Percentiles rank a stretch among this genome's conserved stretches.
Conservation (phyloP, 2,329 filamentous ascomycete species). For the Ophiostoma sp. region DNA sequence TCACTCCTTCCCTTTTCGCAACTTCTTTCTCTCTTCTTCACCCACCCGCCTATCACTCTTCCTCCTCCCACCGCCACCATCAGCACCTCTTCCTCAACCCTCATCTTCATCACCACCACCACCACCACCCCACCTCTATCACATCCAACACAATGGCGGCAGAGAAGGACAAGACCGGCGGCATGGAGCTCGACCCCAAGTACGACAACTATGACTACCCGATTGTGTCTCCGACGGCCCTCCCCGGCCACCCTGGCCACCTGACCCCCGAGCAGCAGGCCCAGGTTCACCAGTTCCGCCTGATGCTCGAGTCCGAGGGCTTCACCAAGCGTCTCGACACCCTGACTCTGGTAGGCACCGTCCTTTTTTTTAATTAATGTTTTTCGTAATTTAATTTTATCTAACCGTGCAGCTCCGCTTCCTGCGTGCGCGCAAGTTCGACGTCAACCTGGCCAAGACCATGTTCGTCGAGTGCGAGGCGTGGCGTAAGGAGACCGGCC, state of each 20-base stretch:
- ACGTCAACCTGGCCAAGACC: conserved; percentile 69
- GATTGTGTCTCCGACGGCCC: conserved; percentile 62
- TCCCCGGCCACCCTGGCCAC: conserved; percentile 79
- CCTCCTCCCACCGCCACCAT: neutral
- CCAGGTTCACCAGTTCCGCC: conserved; percentile 77
- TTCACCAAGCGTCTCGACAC: conserved; percentile 84
- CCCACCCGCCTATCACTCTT: neutral
- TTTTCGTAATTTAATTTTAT: neutral
- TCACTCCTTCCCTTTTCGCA: neutral
- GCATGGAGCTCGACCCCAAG: conserved; percentile 69
- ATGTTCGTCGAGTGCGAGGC: conserved; percentile 90
- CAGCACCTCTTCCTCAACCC: neutral
- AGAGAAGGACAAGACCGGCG: conserved; percentile 22
- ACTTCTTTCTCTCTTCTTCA: conserved; percentile 3
- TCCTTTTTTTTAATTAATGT: neutral
- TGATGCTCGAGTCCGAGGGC: conserved; percentile 77
- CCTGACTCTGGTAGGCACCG: conserved; percentile 67
- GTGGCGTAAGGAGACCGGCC: conserved; percentile 82
- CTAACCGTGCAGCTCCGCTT: conserved; percentile 63
- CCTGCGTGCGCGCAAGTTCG: conserved; percentile 90
- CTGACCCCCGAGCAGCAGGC: conserved; percentile 84
- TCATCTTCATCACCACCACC: neutral
- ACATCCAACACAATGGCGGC: conserved; percentile 20
- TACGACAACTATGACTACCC: conserved; percentile 97
- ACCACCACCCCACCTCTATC: neutral